Conservation (phyloP, 257 asterid genomes). For the Rhazya stricta region DNA sequence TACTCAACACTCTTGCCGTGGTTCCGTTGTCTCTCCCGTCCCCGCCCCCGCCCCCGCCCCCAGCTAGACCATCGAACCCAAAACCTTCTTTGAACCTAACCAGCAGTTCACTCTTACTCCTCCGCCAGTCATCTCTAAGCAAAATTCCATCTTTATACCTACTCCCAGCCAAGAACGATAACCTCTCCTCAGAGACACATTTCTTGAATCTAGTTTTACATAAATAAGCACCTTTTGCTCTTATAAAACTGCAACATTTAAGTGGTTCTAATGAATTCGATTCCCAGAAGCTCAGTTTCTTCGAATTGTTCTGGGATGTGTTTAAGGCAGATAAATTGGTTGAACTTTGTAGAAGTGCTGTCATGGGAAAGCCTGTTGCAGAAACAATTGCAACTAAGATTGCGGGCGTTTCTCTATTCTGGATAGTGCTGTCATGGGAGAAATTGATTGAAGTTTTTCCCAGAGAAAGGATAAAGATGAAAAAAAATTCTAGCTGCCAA, state of each 20-base stretch:
- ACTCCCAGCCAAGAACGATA: constrained; percentile 29
- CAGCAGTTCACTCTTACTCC: constrained; percentile 37
- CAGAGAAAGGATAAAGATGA: constrained; percentile 8
- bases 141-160: constrained; percentile 45
- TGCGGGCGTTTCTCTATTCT: not conserved
- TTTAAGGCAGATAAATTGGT: constrained; percentile 37
- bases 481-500: not conserved
- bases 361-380: constrained; percentile 27
- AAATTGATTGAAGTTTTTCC: not conserved
- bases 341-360: constrained; percentile 43
- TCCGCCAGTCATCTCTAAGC: constrained; percentile 17
- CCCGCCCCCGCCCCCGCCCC: constrained; percentile 33
- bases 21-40: constrained; percentile 37
- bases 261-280: constrained; percentile 30
- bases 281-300: constrained; percentile 19
- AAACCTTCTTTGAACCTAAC: constrained; percentile 45
- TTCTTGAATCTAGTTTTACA: constrained; percentile 22
- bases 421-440: constrained; percentile 3
- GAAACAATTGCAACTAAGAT: constrained; percentile 1
- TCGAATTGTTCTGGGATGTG: constrained; percentile 23
- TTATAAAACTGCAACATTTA: constrained; percentile 23
- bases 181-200: constrained; percentile 28
- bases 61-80: constrained; percentile 37
- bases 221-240: constrained; percentile 28
- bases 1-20: constrained; percentile 58